Percentiles rank a stretch among this genome's conserved stretches.
Conservation (phyloP, 106 monocot genomes). For the Dendrobium nobile region DNA sequence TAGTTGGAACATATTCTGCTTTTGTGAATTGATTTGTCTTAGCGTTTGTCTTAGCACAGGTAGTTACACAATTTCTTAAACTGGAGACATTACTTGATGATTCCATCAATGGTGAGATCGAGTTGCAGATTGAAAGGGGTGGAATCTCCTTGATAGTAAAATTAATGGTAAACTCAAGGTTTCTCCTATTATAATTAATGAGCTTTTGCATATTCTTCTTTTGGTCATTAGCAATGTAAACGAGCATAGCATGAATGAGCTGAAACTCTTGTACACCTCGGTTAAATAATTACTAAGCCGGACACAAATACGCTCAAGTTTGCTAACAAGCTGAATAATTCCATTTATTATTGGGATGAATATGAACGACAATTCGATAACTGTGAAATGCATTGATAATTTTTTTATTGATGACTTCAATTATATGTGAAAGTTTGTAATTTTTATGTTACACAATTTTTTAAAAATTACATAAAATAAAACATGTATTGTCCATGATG, state of each 20-base stretch:
- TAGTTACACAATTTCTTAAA: slow-evolving; percentile 89
- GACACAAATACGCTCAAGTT: too few species aligned
- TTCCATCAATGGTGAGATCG: slow-evolving; percentile 44
- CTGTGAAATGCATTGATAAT: too few species aligned
- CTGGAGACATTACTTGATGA: slow-evolving; percentile 82
- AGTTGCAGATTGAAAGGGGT: slow-evolving; percentile 86
- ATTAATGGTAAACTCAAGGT: slow-evolving; percentile 41
- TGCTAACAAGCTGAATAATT: too few species aligned
- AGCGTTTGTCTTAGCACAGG: slow-evolving; percentile 42
- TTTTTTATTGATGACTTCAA: too few species aligned
- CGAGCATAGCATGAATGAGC: not conserved
- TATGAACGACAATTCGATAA: too few species aligned
- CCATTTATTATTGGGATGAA: too few species aligned
- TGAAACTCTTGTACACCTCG: not conserved
- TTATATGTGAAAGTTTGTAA: too few species aligned
- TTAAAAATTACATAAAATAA: too few species aligned
- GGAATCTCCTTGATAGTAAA: slow-evolving; percentile 45
- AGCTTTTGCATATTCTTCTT: not conserved
- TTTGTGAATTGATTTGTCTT: slow-evolving; percentile 4
- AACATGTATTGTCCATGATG: too few species aligned
- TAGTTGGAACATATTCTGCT: not conserved
- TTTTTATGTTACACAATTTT: too few species aligned
- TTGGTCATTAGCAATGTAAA: not conserved
- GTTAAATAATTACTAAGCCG: not conserved
- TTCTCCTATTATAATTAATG: not conserved